Conservation (phyloP, 345 rosid genomes). For the Salix dunnii region DNA sequence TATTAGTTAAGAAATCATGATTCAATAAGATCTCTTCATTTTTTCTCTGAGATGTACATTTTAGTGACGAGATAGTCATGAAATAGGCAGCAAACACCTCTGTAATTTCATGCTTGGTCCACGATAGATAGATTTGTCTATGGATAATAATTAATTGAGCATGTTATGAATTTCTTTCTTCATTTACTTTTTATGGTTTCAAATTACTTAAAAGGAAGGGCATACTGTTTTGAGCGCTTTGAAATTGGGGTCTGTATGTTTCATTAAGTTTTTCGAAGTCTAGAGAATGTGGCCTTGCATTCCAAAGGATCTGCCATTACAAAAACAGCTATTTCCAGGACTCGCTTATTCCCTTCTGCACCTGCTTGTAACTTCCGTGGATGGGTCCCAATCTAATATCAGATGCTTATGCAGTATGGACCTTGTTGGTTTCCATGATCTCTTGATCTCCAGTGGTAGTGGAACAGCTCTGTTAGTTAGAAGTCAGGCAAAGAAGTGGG, state of each 20-base stretch:
- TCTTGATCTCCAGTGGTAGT: neutral
- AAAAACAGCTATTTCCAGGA: neutral
- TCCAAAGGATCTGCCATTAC: neutral
- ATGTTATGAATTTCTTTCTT: neutral
- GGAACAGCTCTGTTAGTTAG: neutral
- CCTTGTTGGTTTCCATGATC: neutral
- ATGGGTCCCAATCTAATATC: neutral
- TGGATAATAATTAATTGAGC: neutral
- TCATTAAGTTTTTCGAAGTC: neutral
- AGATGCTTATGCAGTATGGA: neutral
- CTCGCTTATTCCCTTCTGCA: neutral
- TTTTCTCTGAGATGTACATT: neutral
- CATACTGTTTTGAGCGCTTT: neutral
- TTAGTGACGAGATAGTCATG: neutral
- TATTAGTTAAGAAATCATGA: conserved; percentile 6
- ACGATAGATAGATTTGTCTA: neutral
- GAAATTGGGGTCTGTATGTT: neutral
- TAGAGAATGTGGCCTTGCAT: neutral
- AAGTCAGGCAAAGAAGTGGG: too few species aligned
- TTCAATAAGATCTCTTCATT: conserved; percentile 5
- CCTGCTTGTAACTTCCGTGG: neutral
- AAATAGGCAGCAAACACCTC: neutral
- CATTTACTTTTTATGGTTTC: conserved; percentile 1
- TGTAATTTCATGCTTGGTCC: neutral
- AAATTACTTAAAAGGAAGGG: neutral